Evolutionary conservation across 768 basidiomycete genomes (phyloP), one percentile per base, ranked within the genome.

Genomic region (Hydnomerulius pinastri): DNA sequence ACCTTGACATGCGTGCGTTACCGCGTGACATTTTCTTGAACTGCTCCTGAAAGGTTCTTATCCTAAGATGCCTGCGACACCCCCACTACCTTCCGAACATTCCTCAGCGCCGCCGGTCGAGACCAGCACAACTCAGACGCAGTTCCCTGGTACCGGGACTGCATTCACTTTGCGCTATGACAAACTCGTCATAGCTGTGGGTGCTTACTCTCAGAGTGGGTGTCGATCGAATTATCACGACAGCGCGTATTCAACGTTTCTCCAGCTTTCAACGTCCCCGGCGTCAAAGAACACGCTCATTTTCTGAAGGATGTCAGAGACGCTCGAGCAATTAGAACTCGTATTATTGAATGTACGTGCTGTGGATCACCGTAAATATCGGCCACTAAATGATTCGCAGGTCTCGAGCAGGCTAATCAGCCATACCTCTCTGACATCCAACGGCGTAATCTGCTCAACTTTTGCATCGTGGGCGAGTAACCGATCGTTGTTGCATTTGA

Each of bases 361-460:
- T 36, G 30, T n/a, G 24, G 20, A 29, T 40, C 48, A 18, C 45
- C 43, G 38, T 47, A 13, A 24, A 29, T 50, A 33, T 27, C 28
- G 51, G 23, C 30, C 36, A 18, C 28, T 42, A 13, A 50, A 38
- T 29, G 11, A 11, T 15, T 2, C 32, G 0, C 54, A 82, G 86
- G 86, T 63, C 91, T 95, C 51, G 92, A 94, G 62, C 87, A 91
- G 60, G 92, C 92, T 2, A 86, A 84, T 57, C 86, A 91, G 57
- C 92, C 92, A 0, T 83, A 77, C 2, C 71, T 91, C 12, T 81
- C 87, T 1, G 91, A 92, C 50, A 70, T 79, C 32, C 83, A 95
- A 56, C 81, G 89, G 42, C 73, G 83, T 47, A 83, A 85, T 52
- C 70, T 95, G 11, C 79, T 95, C 20, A 85, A 90, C 54, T 95